Evolutionary conservation across 129 eudicot species (phyloP), one percentile per base, ranked within the genome.

Genomic region (Saussurea involucrata): DNA sequence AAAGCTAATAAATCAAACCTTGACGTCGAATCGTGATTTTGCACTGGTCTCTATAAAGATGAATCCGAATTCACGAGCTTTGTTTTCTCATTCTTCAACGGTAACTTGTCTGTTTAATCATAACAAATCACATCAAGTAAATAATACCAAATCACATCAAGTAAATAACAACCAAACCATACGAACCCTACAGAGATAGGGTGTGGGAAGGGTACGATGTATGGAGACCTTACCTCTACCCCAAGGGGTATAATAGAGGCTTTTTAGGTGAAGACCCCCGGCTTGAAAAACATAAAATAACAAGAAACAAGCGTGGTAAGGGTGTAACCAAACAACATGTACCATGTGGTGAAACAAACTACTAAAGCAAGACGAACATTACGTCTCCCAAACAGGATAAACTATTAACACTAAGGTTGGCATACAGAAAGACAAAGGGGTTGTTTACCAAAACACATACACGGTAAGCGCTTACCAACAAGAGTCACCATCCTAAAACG

Each of bases 31-130:
- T 40, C 92, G 96, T 24, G 91, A 90, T 87, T 88, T 93, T 27
- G 96, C 98, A 76, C 98, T 90, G 21, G 98, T 93, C 74, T 93
- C 98, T 58, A 90, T 85, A 74, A 88, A 90, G 88, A 93, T 88
- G 65, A 91, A 78, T 20, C 94, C 88, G 25, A 60, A 32, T 55
- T 91, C 91, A 55, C 90, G 92, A 81, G 92, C 85, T 79, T 81
- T 88, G 10, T 49, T 60, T 65, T 90, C 88, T 77, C 90, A 93
- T 76, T 88, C 97, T 80, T 91, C 93, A 18, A 85, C 83, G 32
- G 95, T 85, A 71, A 92, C 97, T 85, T 92, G 95, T 84, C 95
- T 92, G 80, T 72, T 74, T 53, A 24, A 61, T 33, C 74, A 75
- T 76, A 18, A 69, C 8, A 44, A 66, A 80, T 34, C 21, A 28